Base-by-base conservation (phyloP, 805 yeast species). In the Allodekkera sacchari region DNA sequence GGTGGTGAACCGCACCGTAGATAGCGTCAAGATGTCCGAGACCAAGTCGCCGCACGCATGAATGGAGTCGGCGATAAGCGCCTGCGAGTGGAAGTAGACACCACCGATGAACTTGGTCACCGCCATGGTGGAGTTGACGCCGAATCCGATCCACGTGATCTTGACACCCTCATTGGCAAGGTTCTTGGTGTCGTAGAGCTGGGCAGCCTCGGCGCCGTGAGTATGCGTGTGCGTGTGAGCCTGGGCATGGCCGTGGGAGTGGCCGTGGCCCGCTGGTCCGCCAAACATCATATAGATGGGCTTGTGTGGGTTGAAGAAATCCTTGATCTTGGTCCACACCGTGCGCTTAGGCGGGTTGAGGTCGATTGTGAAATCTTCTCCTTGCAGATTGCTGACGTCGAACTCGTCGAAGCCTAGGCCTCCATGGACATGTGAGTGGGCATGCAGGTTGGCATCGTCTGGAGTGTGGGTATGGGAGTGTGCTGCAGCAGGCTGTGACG, bases 41-140 rank as follows among this genome's bases (percentile, higher is more conserved):
- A 92, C 71, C 61, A 89, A 64, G 57, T 92, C 98, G 28, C 94
- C 78, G 14, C 84, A 67, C 0, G 97, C 89, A 59, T 92, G 98
- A 18, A 87, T 78, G 1, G 96, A 88, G 57, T 92, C 98, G 1
- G 98, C 98, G 30, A 88, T 53, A 35, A 92, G 68, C 3, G 96
- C 88, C 53, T 88, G 96, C 0, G 98, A 92, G 55, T 92, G 95
- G 69, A 92, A 92, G 23, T 76, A 76, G 12, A 84, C 64, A 6
- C 98, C 98, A 19, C 97, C 97, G 15, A 76, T 56, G 18, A 87
- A 88, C 54, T 92, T 92, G 20, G 88, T 78, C 2, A 72, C 62
- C 0, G 95, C 96, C 79, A 92, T 78, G 10, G 82, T 76, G 9
- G 84, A 74, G 52, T 92, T 92, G 26, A 83, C 84, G 18, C 77